A percentile compares a stretch with the other conserved stretches of the same genome.
Evolutionary conservation across 2,329 filamentous ascomycete genomes (phyloP).

Genomic region (Fonsecaea erecta): DNA sequence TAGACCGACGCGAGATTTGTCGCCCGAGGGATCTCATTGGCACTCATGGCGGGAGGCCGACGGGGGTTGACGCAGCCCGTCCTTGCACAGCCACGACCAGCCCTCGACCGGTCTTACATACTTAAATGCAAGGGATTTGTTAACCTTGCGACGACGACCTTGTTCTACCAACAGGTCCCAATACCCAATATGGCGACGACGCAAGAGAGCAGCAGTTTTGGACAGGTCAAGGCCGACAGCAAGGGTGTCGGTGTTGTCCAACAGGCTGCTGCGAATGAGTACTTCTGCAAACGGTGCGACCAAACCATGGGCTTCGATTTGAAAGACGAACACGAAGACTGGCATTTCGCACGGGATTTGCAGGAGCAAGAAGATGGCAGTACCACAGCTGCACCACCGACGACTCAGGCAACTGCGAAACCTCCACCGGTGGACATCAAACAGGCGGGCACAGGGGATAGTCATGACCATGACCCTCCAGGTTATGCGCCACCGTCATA

Average conservation of each 20-base stretch:
- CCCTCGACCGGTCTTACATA: not conserved
- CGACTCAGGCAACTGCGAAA: not conserved
- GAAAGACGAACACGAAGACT: conserved; percentile 80
- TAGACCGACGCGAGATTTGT: not conserved
- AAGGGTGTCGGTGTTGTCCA: not conserved
- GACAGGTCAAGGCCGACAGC: not conserved
- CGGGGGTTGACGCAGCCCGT: not conserved
- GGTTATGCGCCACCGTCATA: conserved; percentile 26
- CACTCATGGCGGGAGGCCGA: not conserved
- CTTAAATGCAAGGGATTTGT: not conserved
- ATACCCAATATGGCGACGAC: not conserved
- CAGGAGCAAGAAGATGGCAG: conserved; percentile 65
- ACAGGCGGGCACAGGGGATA: not conserved
- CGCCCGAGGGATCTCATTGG: not conserved
- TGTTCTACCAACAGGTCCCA: not conserved
- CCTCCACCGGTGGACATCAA: not conserved
- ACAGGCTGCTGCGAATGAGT: conserved; percentile 32
- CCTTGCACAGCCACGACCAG: not conserved
- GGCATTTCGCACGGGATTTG: conserved; percentile 88
- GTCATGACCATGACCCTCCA: conserved; percentile 10
- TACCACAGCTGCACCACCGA: conserved; percentile 22
- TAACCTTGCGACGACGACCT: not conserved
- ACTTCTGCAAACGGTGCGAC: conserved; percentile 68
- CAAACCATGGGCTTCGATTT: conserved; percentile 61
- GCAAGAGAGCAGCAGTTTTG: not conserved